phyloP scores from a whole-genome alignment of 2,329 filamentous ascomycete genomes.

The Aureobasidium sp. region DNA sequence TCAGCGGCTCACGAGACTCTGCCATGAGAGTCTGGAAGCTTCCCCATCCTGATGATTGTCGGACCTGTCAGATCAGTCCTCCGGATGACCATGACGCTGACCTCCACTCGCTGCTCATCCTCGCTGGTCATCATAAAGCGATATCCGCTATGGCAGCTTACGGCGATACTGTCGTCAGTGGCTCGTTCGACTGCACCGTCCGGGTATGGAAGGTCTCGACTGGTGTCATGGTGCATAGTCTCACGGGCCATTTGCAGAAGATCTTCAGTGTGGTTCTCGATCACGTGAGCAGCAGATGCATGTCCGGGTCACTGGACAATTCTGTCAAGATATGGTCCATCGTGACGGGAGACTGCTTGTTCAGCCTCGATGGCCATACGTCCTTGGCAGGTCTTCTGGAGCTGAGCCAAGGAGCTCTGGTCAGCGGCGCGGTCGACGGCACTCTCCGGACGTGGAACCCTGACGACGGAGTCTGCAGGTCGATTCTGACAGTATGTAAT shows the following conservation, averaged over 20 bases:
- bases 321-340: constrained; percentile 97
- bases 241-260: constrained; percentile 83
- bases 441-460: constrained; percentile 97
- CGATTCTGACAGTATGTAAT: constrained; percentile 83
- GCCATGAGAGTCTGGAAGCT: constrained; percentile 91
- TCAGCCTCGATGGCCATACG: constrained; percentile 87
- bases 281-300: constrained; percentile 84
- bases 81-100: constrained; percentile 71
- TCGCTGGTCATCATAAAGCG: constrained; percentile 83
- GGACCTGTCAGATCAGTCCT: constrained; percentile 71
- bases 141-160: constrained; percentile 93
- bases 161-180: constrained; percentile 91
- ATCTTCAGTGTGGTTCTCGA: constrained; percentile 97
- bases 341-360: constrained; percentile 72
- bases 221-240: constrained; percentile 73
- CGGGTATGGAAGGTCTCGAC: constrained; percentile 97
- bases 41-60: constrained; percentile 68
- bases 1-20: constrained; percentile 92
- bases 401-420: constrained; percentile 78
- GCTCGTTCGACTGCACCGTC: constrained; percentile 92
- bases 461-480: constrained; percentile 81
- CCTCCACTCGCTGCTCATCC: constrained; percentile 83
- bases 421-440: constrained; percentile 91
- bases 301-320: constrained; percentile 97
- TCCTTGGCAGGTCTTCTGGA: constrained; percentile 89